phyloP scores from a whole-genome alignment of 1,139 yeast genomes.

The Spencermartinsiella ligniputridi region DNA sequence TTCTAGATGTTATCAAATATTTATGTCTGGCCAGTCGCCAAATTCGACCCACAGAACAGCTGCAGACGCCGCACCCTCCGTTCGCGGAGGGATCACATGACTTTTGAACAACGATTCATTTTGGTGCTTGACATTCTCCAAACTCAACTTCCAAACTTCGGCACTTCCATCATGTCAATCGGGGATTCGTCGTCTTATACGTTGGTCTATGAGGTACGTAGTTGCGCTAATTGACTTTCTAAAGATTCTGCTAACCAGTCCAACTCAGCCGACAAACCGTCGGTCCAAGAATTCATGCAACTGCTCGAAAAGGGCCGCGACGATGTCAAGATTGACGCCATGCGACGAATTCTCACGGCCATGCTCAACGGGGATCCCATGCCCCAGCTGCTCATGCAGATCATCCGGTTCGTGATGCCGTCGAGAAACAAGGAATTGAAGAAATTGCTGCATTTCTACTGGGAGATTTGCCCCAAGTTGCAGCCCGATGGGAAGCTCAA shows the following conservation, averaged over 20 bases:
- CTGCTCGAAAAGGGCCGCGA: constrained; percentile 87
- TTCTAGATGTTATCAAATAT: too few species aligned
- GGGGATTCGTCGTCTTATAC: constrained; percentile 35
- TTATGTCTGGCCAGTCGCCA: too few species aligned
- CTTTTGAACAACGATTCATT: constrained; percentile 13
- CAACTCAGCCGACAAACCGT: constrained; percentile 54
- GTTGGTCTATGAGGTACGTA: constrained; percentile 32
- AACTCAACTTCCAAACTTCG: constrained; percentile 6
- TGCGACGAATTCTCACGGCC: constrained; percentile 80
- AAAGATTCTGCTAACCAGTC: constrained; percentile 16
- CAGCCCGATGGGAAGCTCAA: constrained; percentile 86
- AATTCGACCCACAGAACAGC: background rate
- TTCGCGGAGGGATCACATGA: constrained; percentile 15
- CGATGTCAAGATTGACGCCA: constrained; percentile 80
- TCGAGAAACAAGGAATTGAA: constrained; percentile 86
- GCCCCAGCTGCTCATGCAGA: constrained; percentile 96
- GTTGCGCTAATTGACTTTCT: background rate
- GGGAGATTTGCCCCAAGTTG: constrained; percentile 96
- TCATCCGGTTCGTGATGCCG: constrained; percentile 96
- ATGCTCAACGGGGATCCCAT: constrained; percentile 92
- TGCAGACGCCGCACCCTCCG: too few species aligned
- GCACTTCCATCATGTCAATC: constrained; percentile 23
- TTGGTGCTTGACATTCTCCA: constrained; percentile 5
- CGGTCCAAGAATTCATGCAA: constrained; percentile 71
- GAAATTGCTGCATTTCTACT: constrained; percentile 87